Evolutionary conservation across 2,329 filamentous ascomycete genomes (phyloP), one percentile per base, ranked within the genome.

Genomic region (Fusarium anthophilum): DNA sequence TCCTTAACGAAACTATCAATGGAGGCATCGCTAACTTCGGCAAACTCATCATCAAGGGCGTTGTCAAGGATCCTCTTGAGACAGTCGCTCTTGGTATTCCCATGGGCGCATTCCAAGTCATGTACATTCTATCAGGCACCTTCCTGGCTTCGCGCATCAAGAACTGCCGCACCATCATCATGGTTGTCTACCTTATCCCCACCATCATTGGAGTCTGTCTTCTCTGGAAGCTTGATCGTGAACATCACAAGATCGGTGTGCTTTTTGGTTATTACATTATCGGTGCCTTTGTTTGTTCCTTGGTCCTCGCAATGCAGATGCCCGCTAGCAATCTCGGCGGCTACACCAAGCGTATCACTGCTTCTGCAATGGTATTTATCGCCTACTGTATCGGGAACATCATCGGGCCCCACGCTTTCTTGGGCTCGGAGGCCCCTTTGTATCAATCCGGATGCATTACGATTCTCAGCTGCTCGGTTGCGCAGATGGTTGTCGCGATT

Each of bases 21-120:
- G 86, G 86, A 8, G 88, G 87, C 0, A 87, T 87, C 3, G 84
- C 87, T 3, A 89, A 87, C 68, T 89, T 89, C 69, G 85, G 86
- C 26, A 88, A 89, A 87, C 72, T 80, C 43, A 79, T 89, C 70
- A 83, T 89, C 75, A 88, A 88, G 51, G 83, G 85, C 5, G 75
- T 87, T 1, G 84, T 84, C 6, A 61, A 69, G 4, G 64, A 76
- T 3, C 71, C 76, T 6, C 71, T 77, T 0, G 18, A 81, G 20
- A 88, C 88, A 0, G 87, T 87, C 0, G 84, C 85, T 0, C 80
- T 87, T 2, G 87, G 87, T 0, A 89, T 90, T 24, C 88, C 88
- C 0, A 82, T 84, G 67, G 88, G 88, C 9, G 85, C 81, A 1
- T 88, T 88, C 70, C 87, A 89, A 62, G 81, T 88, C 5, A 76